Conservation (phyloP, 768 basidiomycete genomes). For the Mycena polygramma region DNA sequence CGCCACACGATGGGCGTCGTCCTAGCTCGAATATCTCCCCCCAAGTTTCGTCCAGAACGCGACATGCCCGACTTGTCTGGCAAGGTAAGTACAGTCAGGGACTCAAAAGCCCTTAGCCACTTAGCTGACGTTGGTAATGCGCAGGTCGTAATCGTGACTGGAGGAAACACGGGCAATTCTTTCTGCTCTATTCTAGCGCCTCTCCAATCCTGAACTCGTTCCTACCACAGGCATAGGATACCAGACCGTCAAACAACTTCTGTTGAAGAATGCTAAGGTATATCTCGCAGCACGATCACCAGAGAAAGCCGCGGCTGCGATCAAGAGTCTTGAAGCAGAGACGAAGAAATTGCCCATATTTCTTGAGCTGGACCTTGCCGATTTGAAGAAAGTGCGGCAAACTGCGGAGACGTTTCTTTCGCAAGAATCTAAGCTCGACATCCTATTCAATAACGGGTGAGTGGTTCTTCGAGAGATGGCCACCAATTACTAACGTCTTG, state of each 20-base stretch:
- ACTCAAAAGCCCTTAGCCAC: too few species aligned
- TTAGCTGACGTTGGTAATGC: neutral
- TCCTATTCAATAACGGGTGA: conserved; percentile 47
- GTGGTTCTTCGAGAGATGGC: neutral
- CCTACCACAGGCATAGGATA: conserved; percentile 52
- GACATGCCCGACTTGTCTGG: neutral
- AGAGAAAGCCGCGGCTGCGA: conserved; percentile 36
- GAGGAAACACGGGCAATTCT: neutral
- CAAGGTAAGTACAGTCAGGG: neutral
- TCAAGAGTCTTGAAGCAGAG: conserved; percentile 43
- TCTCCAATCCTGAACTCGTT: too few species aligned
- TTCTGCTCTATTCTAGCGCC: too few species aligned
- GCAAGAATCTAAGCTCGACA: conserved; percentile 38
- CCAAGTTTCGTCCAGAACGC: neutral
- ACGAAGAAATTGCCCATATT: conserved; percentile 42
- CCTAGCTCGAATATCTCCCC: neutral
- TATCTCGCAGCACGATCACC: conserved; percentile 42
- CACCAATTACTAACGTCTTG: neutral
- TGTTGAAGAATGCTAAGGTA: conserved; percentile 46
- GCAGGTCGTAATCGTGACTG: neutral
- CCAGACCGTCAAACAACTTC: conserved; percentile 51
- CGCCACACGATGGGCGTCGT: neutral
- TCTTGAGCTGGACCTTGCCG: conserved; percentile 45
- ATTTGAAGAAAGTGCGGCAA: conserved; percentile 43
- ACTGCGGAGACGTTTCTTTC: conserved; percentile 44